Conservation (phyloP, 176 grass and related monocot genomes). For the Triticum urartu region DNA sequence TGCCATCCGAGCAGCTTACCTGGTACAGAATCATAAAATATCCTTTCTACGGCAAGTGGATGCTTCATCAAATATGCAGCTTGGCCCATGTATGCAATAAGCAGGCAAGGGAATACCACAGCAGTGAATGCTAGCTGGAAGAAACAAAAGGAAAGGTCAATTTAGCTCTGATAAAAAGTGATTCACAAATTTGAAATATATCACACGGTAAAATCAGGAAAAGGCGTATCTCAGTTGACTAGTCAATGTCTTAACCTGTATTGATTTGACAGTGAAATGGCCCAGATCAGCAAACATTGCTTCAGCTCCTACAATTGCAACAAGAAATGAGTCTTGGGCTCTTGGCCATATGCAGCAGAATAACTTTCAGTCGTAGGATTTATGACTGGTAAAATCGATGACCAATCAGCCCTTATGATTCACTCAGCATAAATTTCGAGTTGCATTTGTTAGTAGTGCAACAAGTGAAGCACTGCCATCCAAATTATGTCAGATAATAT, state of each 20-base stretch:
- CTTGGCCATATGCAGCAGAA: not conserved
- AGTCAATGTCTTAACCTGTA: conserved; percentile 63
- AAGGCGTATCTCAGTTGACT: not conserved
- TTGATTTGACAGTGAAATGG: conserved; percentile 98
- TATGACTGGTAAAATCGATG: not conserved
- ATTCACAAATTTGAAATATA: not conserved
- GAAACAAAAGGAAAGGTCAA: conserved; percentile 15
- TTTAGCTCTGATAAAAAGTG: not conserved
- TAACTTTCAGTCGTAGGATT: not conserved
- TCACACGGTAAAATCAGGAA: not conserved
- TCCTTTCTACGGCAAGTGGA: conserved; percentile 63
- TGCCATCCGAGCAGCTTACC: conserved; percentile 47
- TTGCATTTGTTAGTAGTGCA: not conserved
- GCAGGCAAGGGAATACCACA: conserved; percentile 87
- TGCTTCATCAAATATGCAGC: conserved; percentile 91
- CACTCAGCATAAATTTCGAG: not conserved
- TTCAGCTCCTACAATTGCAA: conserved; percentile 81
- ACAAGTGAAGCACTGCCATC: not conserved
- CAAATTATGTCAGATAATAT: not conserved
- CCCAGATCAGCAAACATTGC: conserved; percentile 99
- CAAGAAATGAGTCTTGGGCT: conserved; percentile 14
- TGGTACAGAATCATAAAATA: conserved; percentile 98
- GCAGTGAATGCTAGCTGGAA: conserved; percentile 84
- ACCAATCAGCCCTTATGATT: not conserved
- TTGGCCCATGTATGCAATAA: conserved; percentile 98